These are phyloP conservation scores for Helenozyma rhizophorensis DNA, from an alignment of 805 yeast genomes.

Conservation along the genomic window DNA sequence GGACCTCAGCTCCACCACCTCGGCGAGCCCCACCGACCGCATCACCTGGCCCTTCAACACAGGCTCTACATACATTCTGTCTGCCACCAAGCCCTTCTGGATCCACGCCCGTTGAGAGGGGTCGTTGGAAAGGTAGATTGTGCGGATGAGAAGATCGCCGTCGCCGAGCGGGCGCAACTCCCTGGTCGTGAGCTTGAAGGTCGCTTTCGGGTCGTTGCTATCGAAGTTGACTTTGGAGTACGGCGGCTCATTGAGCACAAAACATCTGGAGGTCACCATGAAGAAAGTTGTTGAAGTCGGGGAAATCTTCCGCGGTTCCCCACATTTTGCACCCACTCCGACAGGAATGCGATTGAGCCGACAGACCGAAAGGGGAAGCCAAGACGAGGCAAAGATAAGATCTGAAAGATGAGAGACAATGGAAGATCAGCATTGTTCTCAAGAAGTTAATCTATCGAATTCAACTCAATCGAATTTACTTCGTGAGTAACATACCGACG, in stretches of 20 bases:
- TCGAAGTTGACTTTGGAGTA: slow-evolving; percentile 13
- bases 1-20: slow-evolving; percentile 44
- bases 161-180: slow-evolving; percentile 17
- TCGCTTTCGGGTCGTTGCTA: slow-evolving; percentile 20
- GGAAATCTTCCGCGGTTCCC: too few relatives aligned
- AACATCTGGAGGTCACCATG: too few relatives aligned
- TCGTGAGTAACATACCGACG: too few relatives aligned
- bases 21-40: slow-evolving; percentile 42
- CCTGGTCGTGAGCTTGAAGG: slow-evolving; percentile 20
- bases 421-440: too few relatives aligned
- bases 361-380: too few relatives aligned
- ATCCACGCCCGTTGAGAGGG: slow-evolving; percentile 62
- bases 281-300: too few relatives aligned
- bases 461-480: too few relatives aligned
- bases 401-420: too few relatives aligned
- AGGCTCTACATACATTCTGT: slow-evolving; percentile 4
- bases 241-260: slow-evolving; percentile 3
- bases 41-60: slow-evolving; percentile 40
- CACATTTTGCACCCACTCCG: too few relatives aligned
- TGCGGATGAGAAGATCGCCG: slow-evolving; percentile 42
- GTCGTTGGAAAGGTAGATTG: slow-evolving; percentile 48
- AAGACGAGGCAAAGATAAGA: too few relatives aligned
- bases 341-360: too few relatives aligned
- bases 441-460: too few relatives aligned
- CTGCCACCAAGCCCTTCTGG: slow-evolving; percentile 2